These are phyloP conservation scores for Epipyxis sp. DNA, from an alignment of 108 stramenopile species.

Conservation along the genomic window DNA sequence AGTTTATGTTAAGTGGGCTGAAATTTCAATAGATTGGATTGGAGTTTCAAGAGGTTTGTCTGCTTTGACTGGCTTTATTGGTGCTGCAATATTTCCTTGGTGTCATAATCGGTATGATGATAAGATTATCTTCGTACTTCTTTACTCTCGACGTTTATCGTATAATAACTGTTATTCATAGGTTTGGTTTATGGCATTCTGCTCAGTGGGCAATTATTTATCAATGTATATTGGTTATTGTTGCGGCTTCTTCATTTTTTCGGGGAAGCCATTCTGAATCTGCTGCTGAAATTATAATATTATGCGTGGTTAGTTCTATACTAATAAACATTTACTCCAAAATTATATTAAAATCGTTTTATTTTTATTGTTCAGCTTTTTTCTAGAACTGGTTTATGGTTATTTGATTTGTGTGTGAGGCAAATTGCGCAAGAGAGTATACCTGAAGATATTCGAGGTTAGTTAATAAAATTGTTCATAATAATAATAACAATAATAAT, in stretches of 20 bases:
- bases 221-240: neutral
- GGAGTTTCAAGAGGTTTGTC: neutral
- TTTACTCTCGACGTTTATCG: too few relatives aligned
- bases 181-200: neutral
- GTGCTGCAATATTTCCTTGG: constrained; percentile 8
- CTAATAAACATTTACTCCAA: too few relatives aligned
- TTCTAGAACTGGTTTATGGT: constrained; percentile 18
- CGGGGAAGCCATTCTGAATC: too few relatives aligned
- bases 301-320: neutral
- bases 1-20: constrained; percentile 11
- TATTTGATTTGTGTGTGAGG: constrained; percentile 22
- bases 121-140: too few relatives aligned
- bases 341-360: neutral
- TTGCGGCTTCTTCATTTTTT: neutral
- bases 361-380: constrained; percentile 1
- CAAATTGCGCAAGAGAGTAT: constrained; percentile 33
- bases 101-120: neutral
- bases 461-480: neutral
- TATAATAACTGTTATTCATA: too few relatives aligned
- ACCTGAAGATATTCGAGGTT: neutral
- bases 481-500: too few relatives aligned
- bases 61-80: constrained; percentile 12
- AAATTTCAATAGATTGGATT: neutral
- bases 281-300: too few relatives aligned
- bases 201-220: neutral